phyloP scores from a whole-genome alignment of 257 asterid genomes.

The Handroanthus guayacan region DNA sequence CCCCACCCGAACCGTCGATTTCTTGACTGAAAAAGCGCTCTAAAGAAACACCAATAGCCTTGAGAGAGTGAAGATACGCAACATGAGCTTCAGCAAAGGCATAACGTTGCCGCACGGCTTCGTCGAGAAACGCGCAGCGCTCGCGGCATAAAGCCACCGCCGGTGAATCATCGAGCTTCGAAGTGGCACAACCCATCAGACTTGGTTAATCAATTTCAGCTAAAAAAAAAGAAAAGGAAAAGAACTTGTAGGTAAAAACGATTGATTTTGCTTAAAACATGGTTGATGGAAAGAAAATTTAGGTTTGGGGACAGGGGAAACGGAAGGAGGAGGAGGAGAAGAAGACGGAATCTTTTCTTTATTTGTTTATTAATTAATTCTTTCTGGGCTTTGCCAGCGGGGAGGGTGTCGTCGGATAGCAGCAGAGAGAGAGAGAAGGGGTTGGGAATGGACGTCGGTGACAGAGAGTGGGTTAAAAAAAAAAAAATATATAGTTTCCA shows the following conservation, averaged over 20 bases:
- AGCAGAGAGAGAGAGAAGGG: constrained; percentile 37
- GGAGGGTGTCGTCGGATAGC: constrained; percentile 58
- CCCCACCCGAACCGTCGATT: constrained; percentile 38
- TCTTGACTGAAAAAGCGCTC: constrained; percentile 76
- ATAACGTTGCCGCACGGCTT: constrained; percentile 83
- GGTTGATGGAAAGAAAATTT: constrained; percentile 39
- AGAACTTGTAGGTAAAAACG: not conserved
- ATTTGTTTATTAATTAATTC: constrained; percentile 12
- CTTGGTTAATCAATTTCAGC: not conserved
- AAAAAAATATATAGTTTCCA: not conserved
- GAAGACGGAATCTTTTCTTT: constrained; percentile 47
- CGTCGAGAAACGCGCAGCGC: constrained; percentile 79
- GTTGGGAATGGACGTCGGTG: constrained; percentile 45
- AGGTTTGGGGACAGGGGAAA: constrained; percentile 49
- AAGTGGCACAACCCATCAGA: constrained; percentile 82
- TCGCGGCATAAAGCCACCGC: constrained; percentile 87
- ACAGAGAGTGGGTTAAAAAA: not conserved
- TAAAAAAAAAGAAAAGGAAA: not conserved
- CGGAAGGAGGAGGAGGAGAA: constrained; percentile 31
- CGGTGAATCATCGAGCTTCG: constrained; percentile 90
- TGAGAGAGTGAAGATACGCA: constrained; percentile 77
- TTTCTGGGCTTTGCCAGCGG: constrained; percentile 52
- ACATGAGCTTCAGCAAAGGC: constrained; percentile 85
- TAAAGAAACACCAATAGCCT: constrained; percentile 66
- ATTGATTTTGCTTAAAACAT: constrained; percentile 31